Evolutionary conservation across 495 filamentous ascomycete species (phyloP), one percentile per base, ranked within the genome.

Genomic region (Pseudomonodictys pantanalensis): DNA sequence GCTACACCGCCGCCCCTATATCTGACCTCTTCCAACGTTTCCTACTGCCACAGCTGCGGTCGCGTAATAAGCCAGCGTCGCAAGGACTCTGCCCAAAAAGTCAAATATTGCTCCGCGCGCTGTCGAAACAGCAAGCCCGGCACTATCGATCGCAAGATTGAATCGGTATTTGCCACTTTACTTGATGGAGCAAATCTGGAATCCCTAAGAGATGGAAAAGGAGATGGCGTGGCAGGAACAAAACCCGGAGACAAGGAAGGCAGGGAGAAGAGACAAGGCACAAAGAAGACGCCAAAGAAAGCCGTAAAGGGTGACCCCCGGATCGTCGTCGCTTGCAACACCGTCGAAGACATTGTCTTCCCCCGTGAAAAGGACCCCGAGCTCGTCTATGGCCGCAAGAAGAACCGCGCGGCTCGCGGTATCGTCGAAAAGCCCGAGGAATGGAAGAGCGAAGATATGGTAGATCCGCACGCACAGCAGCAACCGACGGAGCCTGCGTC

Each of bases 31-130:
- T 66, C 61, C 23, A 60, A 62, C 8, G 66, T 58, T 1, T 71
- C 71, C 12, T 77, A 77, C 66, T 78, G 76, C 53, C 67, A 72
- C 26, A 68, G 67, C 15, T 79, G 74, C 52, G 75, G 76, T 1
- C 50, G 73, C 11, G 61, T 72, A 10, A 76, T 78, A n/a, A 25
- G n/a, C 28, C 10, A 10, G 7, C 54, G 32, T 24, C 3, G 35
- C 11, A 42, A 47, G 7, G 43, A 68, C 11, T 39, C 65, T 8
- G 23, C 47, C 23, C 48, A 55, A 45, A 18, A 47, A 60, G 65
- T 65, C 10, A 71, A 71, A 32, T 73, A 72, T 61, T 72, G 71
- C 47, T 70, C 68, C 1, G 52, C 63, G 9, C 52, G 58, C 20
- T 73, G 71, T 48, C 59, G 61, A 29, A 42, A 54, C 39, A 39